phyloP scores from a whole-genome alignment of 1,284 basidiomycete species.

The Stereum hirsutum region DNA sequence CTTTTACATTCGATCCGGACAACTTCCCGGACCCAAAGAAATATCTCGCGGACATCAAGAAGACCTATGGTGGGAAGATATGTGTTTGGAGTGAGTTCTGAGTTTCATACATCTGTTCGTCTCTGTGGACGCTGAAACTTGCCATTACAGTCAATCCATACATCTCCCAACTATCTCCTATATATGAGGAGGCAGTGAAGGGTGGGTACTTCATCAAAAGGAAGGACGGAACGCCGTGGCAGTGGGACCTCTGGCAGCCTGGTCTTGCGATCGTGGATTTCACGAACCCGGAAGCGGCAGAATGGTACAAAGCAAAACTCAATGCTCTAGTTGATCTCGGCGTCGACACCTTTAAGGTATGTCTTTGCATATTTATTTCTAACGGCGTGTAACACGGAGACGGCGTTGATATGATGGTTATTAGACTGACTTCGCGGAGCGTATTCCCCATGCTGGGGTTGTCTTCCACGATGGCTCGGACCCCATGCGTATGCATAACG shows the following conservation, averaged over 20 bases:
- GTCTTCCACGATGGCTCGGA: conserved; percentile 63
- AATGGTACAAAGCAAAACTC: conserved; percentile 61
- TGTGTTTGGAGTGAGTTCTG: conserved; percentile 59
- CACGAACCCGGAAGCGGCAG: conserved; percentile 59
- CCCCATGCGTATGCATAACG: conserved; percentile 58
- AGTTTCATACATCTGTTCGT: neutral
- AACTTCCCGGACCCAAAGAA: conserved; percentile 65
- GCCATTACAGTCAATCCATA: conserved; percentile 50
- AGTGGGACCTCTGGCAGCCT: conserved; percentile 74
- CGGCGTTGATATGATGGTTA: neutral
- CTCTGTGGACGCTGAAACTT: too few relatives aligned
- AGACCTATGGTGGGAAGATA: conserved; percentile 61
- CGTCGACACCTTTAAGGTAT: conserved; percentile 63
- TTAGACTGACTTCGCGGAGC: conserved; percentile 66
- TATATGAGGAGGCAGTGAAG: conserved; percentile 61
- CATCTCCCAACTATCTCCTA: conserved; percentile 58
- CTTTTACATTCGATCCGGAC: conserved; percentile 70
- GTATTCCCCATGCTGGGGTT: conserved; percentile 55
- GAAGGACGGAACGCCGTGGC: conserved; percentile 63
- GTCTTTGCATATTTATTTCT: neutral
- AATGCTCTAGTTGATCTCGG: conserved; percentile 56
- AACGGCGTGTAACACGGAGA: too few relatives aligned
- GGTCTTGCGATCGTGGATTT: conserved; percentile 62
- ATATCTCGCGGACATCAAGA: conserved; percentile 60
- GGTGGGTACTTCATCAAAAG: conserved; percentile 65